Evolutionary conservation across 2,329 filamentous ascomycete genomes (phyloP), one percentile per base, ranked within the genome.

Genomic region (Ophiostoma fasciatum): DNA sequence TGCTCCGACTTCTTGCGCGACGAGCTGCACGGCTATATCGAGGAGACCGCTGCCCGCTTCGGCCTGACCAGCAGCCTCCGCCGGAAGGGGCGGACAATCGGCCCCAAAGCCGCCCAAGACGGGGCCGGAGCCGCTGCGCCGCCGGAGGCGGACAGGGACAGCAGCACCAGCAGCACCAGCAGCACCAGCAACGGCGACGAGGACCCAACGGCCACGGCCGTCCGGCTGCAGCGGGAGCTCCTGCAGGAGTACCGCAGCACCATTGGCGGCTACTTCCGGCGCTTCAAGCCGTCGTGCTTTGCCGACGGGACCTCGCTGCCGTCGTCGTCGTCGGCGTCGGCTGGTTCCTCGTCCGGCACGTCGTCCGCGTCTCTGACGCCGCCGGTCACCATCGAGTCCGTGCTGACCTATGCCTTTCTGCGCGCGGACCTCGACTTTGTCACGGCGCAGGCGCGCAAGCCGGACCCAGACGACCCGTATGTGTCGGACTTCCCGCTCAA

Each of bases 381-480:
- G 1, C 41, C 44, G 12, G 65, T 77, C 25, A 74, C 74, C 12
- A 71, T 87, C 42, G 80, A 88, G 51, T 74, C 81, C 1, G 74
- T 93, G 25, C 64, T 98, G 36, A 81, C 81, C 40, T 96, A 96
- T 57, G 84, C 88, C 17, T 98, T 98, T 50, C 66, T 98, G 33
- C 82, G 84, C 47, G 85, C 87, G 23, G 90, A 98, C 54, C 73
- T 94, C 35, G 88, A 96, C 57, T 98, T 98, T 50, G 78, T 96
- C 37, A 74, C 80, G 6, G 85, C 84, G 1, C 88, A 96, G 57
- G 85, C 85, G 5, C 70, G 73, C 31, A 93, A 92, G 54, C 68
- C 76, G n/a, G 71, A 81, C 48, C 68, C 76, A 0, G 70, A 80
- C 44, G 82, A 92, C 48, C 64, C 72, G 4, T 71, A 77, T 28